Evolutionary conservation across 352 stramenopile genomes (phyloP).

Genomic region (Pythium oligandrum): DNA sequence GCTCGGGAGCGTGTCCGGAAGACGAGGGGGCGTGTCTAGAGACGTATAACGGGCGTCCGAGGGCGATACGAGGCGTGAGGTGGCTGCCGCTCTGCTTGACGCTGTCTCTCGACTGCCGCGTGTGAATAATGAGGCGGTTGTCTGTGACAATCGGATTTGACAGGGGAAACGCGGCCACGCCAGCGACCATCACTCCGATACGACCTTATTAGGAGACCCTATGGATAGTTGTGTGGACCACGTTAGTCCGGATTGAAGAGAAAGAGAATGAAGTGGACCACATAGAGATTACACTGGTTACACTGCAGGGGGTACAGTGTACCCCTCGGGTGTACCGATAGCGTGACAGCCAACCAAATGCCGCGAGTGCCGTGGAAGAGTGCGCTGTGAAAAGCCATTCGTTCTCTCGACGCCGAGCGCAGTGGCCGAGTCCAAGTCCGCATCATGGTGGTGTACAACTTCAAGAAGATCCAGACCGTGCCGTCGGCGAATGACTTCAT

Average conservation of each 20-base stretch:
- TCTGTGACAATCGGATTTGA: too few species aligned
- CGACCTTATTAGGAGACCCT: too few species aligned
- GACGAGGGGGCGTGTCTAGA: neutral
- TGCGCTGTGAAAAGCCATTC: constrained; percentile 6
- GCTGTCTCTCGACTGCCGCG: too few species aligned
- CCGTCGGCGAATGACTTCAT: constrained; percentile 96
- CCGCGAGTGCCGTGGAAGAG: neutral
- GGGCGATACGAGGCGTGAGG: neutral
- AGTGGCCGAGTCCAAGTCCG: neutral
- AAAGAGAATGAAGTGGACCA: too few species aligned
- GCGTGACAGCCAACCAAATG: constrained; percentile 24
- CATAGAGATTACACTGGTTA: neutral
- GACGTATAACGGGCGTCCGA: neutral
- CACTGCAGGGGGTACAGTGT: constrained; percentile 1
- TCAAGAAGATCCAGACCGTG: constrained; percentile 99
- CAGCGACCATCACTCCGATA: too few species aligned
- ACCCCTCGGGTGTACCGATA: neutral
- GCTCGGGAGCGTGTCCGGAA: neutral
- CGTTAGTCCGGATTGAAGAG: neutral
- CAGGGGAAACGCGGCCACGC: too few species aligned
- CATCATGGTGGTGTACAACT: constrained; percentile 99
- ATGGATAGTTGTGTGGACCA: constrained; percentile 1
- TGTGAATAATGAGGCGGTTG: too few species aligned
- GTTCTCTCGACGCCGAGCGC: too few species aligned
- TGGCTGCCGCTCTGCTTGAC: too few species aligned